Conservation (phyloP, 257 asterid species). For the Coffea canephora region DNA sequence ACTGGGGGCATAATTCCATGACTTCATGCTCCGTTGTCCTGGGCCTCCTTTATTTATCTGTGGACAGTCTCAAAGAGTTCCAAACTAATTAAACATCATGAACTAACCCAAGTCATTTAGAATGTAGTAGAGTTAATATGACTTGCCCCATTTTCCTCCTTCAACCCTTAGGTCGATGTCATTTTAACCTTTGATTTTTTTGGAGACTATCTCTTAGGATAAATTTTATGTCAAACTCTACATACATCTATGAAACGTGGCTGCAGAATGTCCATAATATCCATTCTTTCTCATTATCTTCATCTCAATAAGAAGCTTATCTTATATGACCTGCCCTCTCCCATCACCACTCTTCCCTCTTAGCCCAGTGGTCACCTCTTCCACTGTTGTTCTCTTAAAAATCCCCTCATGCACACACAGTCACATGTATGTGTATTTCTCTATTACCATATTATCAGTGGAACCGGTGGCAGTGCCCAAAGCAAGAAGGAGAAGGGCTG, state of each 20-base stretch:
- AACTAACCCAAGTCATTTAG: neutral
- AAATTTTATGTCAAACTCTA: neutral
- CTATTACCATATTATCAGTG: no score
- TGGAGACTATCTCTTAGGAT: neutral
- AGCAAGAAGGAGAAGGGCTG: neutral
- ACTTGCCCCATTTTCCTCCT: neutral
- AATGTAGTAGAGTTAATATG: neutral
- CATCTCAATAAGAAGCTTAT: neutral
- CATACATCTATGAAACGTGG: neutral
- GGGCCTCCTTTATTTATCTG: neutral
- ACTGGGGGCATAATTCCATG: neutral
- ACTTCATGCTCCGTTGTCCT: neutral
- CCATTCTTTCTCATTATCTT: neutral
- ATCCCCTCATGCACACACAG: no score
- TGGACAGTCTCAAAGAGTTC: neutral
- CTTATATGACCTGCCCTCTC: neutral
- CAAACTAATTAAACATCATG: neutral
- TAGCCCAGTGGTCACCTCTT: neutral
- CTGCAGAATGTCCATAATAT: neutral
- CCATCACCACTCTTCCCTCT: neutral
- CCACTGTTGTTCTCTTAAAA: no score
- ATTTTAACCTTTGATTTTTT: no score
- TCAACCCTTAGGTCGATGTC: neutral
- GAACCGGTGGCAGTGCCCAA: neutral
- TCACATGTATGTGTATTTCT: no score